Evolutionary conservation across 2,329 filamentous ascomycete species (phyloP), one percentile per base, ranked within the genome.

Genomic region (Fusarium nanum): DNA sequence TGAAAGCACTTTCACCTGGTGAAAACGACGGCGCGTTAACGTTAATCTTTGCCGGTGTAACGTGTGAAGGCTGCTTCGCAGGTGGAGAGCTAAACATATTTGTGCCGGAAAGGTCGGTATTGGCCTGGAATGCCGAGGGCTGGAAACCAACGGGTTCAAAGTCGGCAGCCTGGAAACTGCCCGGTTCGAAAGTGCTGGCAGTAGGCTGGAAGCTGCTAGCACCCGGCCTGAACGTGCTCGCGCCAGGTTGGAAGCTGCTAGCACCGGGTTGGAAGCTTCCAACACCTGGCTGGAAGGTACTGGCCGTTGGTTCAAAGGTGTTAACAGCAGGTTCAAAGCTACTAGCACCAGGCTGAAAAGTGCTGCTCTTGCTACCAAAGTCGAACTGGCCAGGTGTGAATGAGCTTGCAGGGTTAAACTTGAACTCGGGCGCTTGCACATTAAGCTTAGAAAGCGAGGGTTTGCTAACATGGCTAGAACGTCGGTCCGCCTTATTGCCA

Each of bases 361-460:
- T 47, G 53, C 55, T 56, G 37, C 79, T 81, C 73, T 78, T 85
- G 41, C 28, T 60, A 40, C 47, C 56, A 25, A 75, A 73, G 48
- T 64, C 67, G 52, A 71, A 75, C 40, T 75, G 67, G 2, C 71
- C 73, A 30, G 73, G 71, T 7, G 70, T 75, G 25, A 74, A 74
- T 32, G 63, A 73, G 73, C 78, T 86, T 13, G 71, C 78, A 6
- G 87, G 87, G 67, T 88, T 88, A 80, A 95, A 95, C 73, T 91
- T 93, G 84, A 98, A 98, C 76, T 96, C 93, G 48, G 94, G 92
- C 0, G 95, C 95, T 67, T 91, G 89, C 30, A 97, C 94, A 74
- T 98, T 98, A 73, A 98, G 87, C 72, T 91, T 94, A 1, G 93
- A 93, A 45, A 90, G 80, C 1, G 89, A 94, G 5, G 89, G 84